Conservation (phyloP, 2,329 filamentous ascomycete genomes). For the Fonsecaea monophora region DNA sequence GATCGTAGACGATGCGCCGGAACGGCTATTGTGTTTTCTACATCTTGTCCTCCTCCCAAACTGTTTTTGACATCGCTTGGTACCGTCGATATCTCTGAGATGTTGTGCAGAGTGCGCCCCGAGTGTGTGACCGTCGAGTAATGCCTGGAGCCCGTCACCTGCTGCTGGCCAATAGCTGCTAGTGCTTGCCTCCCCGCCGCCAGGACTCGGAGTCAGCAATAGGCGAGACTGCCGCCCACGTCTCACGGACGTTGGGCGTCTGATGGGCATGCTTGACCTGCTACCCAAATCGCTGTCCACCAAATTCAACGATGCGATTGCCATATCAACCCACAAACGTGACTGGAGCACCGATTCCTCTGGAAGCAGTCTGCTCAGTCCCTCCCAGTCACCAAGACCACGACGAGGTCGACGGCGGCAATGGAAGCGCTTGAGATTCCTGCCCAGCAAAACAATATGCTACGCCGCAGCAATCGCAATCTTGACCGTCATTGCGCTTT, state of each 20-base stretch:
- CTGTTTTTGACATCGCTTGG: slow-evolving; percentile 2
- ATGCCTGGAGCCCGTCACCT: neutral
- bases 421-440: slow-evolving; percentile 29
- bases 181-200: slow-evolving; percentile 9
- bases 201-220: slow-evolving; percentile 11
- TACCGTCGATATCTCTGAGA: neutral
- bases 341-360: slow-evolving; percentile 27
- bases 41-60: neutral
- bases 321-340: slow-evolving; percentile 15
- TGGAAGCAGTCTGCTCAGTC: slow-evolving; percentile 26
- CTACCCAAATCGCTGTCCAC: slow-evolving; percentile 24
- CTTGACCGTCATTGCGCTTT: slow-evolving; percentile 25
- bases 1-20: neutral
- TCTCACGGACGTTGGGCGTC: slow-evolving; percentile 15
- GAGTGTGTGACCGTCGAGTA: neutral
- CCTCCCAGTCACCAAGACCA: slow-evolving; percentile 18
- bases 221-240: slow-evolving; percentile 13
- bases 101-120: neutral
- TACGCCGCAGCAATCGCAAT: slow-evolving; percentile 26
- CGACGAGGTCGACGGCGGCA: slow-evolving; percentile 30
- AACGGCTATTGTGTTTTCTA: neutral
- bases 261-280: slow-evolving; percentile 28
- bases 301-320: slow-evolving; percentile 21
- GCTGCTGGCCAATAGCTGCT: slow-evolving; percentile 12
- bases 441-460: slow-evolving; percentile 30